Evolutionary conservation across 257 asterid genomes (phyloP).

Genomic region (Penstemon newberryi): DNA sequence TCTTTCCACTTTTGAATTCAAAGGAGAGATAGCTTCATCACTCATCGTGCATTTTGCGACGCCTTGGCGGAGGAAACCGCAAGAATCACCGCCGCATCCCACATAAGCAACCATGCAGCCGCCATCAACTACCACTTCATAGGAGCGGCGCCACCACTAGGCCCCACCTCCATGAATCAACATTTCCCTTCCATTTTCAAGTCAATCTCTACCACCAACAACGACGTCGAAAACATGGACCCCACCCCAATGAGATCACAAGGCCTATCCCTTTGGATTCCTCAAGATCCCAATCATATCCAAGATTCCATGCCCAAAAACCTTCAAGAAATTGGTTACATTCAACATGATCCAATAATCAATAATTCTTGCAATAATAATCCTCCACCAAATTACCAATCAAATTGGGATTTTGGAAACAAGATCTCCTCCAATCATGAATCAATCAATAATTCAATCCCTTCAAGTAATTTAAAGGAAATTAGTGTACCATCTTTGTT

Average conservation of each 20-base stretch:
- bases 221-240: slow-evolving; percentile 29
- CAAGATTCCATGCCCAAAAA: slow-evolving; percentile 43
- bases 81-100: slow-evolving; percentile 67
- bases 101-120: slow-evolving; percentile 37
- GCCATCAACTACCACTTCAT: slow-evolving; percentile 54
- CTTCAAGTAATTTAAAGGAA: slow-evolving; percentile 34
- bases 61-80: slow-evolving; percentile 94
- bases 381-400: slow-evolving; percentile 31
- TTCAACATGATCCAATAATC: slow-evolving; percentile 29
- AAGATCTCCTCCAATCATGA: slow-evolving; percentile 35
- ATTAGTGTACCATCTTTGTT: slow-evolving; percentile 57
- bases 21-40: slow-evolving; percentile 94
- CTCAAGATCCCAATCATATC: slow-evolving; percentile 29
- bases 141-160: slow-evolving; percentile 42
- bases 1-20: slow-evolving; percentile 7
- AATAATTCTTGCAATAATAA: background rate
- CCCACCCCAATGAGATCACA: slow-evolving; percentile 39
- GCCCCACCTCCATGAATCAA: slow-evolving; percentile 35
- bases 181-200: slow-evolving; percentile 61
- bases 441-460: slow-evolving; percentile 28
- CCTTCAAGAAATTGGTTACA: slow-evolving; percentile 46
- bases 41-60: slow-evolving; percentile 94
- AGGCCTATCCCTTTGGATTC: slow-evolving; percentile 56
- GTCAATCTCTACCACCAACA: slow-evolving; percentile 33
- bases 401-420: slow-evolving; percentile 64